Conservation (phyloP, 2,329 filamentous ascomycete species). For the Penicillium sp. region DNA sequence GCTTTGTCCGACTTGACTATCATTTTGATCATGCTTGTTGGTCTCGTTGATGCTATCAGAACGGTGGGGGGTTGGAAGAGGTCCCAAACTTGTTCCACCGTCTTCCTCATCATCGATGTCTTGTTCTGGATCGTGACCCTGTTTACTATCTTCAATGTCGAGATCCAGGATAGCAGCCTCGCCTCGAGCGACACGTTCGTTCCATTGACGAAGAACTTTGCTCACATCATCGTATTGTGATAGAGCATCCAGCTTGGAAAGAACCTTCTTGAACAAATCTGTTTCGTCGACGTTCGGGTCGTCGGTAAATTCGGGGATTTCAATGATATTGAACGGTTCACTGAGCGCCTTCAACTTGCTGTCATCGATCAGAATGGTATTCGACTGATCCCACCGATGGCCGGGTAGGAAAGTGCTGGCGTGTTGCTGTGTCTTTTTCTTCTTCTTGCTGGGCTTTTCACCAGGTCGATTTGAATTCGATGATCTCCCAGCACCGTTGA, state of each 20-base stretch:
- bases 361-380: conserved; percentile 89
- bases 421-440: conserved; percentile 24
- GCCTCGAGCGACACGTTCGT: conserved; percentile 9
- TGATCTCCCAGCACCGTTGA: neutral
- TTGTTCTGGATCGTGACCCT: neutral
- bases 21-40: too few relatives aligned
- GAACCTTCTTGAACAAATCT: conserved; percentile 46
- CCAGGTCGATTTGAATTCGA: neutral
- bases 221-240: conserved; percentile 47
- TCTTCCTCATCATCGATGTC: conserved; percentile 10
- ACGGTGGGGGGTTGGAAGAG: neutral
- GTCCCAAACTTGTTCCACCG: conserved; percentile 9
- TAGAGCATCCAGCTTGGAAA: conserved; percentile 48
- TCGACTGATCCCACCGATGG: conserved; percentile 68
- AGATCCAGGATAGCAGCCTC: conserved; percentile 19
- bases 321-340: conserved; percentile 77
- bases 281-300: conserved; percentile 37
- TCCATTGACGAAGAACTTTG: conserved; percentile 35
- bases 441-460: conserved; percentile 1
- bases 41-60: too few relatives aligned
- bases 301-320: conserved; percentile 67
- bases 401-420: conserved; percentile 37
- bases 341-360: conserved; percentile 69
- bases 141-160: conserved; percentile 5
- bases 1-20: too few relatives aligned